Evolutionary conservation across 2,329 filamentous ascomycete species (phyloP).

Genomic region (Arachnopeziza araneosa): DNA sequence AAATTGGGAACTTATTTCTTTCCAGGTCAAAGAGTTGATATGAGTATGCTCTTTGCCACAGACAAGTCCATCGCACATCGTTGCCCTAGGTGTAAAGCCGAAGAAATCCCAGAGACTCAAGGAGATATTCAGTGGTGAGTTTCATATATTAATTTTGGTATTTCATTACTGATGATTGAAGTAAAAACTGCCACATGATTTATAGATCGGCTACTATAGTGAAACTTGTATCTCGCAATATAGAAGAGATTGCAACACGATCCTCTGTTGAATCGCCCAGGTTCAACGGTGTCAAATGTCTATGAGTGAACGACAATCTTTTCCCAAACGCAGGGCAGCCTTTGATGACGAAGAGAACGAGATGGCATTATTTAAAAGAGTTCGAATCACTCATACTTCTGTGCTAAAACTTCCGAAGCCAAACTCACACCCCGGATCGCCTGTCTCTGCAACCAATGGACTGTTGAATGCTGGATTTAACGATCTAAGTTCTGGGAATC

Average conservation of each 20-base stretch:
- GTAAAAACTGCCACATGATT: background rate
- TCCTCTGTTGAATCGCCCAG: background rate
- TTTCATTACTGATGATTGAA: background rate
- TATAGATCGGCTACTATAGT: background rate
- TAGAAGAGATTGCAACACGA: background rate
- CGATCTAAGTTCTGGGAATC: too few species aligned
- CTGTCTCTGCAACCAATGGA: too few species aligned
- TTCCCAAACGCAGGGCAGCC: background rate
- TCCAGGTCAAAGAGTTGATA: slow-evolving; percentile 29
- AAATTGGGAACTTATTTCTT: slow-evolving; percentile 25
- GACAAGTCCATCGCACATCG: background rate
- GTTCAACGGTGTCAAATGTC: too few species aligned
- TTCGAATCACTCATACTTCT: slow-evolving; percentile 2
- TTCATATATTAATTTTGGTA: background rate
- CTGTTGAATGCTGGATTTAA: too few species aligned
- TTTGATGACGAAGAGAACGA: slow-evolving; percentile 5
- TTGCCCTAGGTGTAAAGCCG: slow-evolving; percentile 5
- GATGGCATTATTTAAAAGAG: slow-evolving; percentile 4
- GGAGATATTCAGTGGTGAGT: background rate
- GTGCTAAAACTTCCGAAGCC: background rate
- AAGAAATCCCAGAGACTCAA: background rate
- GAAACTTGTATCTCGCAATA: background rate
- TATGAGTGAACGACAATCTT: too few species aligned
- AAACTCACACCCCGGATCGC: background rate
- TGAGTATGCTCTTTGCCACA: slow-evolving; percentile 28